Evolutionary conservation across 257 asterid species (phyloP).

Genomic region (Handroanthus guayacan): DNA sequence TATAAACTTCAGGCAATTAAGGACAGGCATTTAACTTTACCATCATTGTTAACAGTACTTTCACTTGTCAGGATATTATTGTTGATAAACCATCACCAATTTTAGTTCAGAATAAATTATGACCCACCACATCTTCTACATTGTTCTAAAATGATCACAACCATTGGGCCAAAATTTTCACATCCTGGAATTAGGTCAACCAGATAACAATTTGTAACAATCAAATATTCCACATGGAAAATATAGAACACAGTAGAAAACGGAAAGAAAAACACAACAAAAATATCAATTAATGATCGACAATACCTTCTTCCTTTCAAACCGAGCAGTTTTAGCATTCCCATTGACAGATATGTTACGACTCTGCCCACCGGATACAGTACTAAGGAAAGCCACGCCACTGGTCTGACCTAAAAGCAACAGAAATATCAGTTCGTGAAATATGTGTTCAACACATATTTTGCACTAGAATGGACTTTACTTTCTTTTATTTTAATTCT

Average conservation of each 20-base stretch:
- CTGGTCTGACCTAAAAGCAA: slow-evolving; percentile 93
- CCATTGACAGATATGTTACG: slow-evolving; percentile 96
- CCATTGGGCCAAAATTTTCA: slow-evolving; percentile 13
- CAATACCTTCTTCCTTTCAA: slow-evolving; percentile 90
- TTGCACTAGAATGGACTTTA: slow-evolving; percentile 1
- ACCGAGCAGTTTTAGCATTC: slow-evolving; percentile 95
- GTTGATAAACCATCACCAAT: slow-evolving; percentile 16
- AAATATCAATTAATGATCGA: slow-evolving; percentile 21
- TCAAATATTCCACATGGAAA: neutral
- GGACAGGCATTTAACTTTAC: slow-evolving; percentile 12
- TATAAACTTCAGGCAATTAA: slow-evolving; percentile 18
- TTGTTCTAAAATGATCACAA: slow-evolving; percentile 22
- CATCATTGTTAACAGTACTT: slow-evolving; percentile 21
- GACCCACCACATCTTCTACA: slow-evolving; percentile 12
- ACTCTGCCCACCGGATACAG: slow-evolving; percentile 97
- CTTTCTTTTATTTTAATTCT: neutral
- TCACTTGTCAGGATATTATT: slow-evolving; percentile 13
- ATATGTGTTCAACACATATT: slow-evolving; percentile 24
- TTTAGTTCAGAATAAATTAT: slow-evolving; percentile 13
- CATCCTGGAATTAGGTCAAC: slow-evolving; percentile 8
- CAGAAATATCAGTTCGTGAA: slow-evolving; percentile 42
- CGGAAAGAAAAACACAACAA: slow-evolving; percentile 4
- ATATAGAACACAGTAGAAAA: neutral
- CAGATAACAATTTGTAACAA: neutral
- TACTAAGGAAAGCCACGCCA: slow-evolving; percentile 96